Base-by-base conservation (phyloP, 225 moss, liverwort and hornwort species). In the Bryoerythrophyllum caledonicum region DNA sequence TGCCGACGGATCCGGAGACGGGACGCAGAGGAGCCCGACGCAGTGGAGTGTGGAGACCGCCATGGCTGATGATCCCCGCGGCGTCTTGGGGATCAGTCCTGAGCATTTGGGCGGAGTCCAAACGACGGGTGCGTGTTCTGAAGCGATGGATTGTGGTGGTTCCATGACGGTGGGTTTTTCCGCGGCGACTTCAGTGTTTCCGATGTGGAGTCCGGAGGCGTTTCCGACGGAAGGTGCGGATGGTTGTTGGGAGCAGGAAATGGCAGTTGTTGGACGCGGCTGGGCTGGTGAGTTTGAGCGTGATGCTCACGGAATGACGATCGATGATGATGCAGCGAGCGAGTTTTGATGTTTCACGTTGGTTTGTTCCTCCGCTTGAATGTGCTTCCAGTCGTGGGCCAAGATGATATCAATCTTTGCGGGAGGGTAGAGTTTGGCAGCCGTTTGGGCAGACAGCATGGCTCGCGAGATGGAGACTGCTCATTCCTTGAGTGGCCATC, bases 211-310 rank as follows among this genome's bases (percentile, higher is more conserved):
- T 74, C 74, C 74, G 41, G 20, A 25, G 13, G 5, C 32, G 51
- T 69, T 58, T 69, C 40, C 40, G 14, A 21, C 19, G 14, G 76
- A 76, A 4, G 46, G 28, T 69, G 77, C 6, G 2, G 28, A 27
- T 37, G 11, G 2, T 10, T 68, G 61, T 35, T 26, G 44, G 26
- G 72, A 81, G 81, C 54, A 8, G 15, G 67, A 71, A 59, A 23
- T 20, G n/a, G 57, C 14, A 24, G 38, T 2, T 2, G 56, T 4
- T 13, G 57, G 26, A 57, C 4, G 0, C 26, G 26, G 14, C 8
- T 25, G 56, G 9, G 25, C 25, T 12, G 16, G 4, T 46, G 8
- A 38, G 38, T 38, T 38, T 38, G 2, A 2, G 38, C 38, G 9
- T 10, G 38, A 8, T 38, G 38, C 1, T 38, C 34, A 34, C 0